A percentile compares a stretch with the other conserved stretches of the same genome.
Evolutionary conservation across 371 early-diverging fungal species (phyloP).

Genomic region (Saksenaea vasiformis): DNA sequence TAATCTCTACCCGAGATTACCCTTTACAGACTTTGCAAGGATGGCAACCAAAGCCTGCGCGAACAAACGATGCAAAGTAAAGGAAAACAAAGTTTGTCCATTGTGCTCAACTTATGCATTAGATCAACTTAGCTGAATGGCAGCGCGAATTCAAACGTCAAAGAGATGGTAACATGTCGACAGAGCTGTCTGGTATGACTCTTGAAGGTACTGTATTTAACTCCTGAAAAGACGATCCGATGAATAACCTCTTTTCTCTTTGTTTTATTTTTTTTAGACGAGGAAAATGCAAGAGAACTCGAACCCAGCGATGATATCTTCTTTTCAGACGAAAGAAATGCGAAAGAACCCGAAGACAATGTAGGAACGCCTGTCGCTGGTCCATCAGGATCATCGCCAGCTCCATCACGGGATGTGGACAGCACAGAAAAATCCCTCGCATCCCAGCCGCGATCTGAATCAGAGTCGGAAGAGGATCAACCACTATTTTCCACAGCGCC

Average conservation of each 20-base stretch:
- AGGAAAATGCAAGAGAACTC: neutral
- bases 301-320: neutral
- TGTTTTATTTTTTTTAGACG: too few species aligned
- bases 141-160: conserved; percentile 30
- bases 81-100: neutral
- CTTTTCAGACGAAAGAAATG: neutral
- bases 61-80: conserved; percentile 27
- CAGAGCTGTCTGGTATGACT: conserved; percentile 15
- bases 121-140: conserved; percentile 18
- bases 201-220: conserved; percentile 3
- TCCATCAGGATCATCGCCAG: neutral
- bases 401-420: neutral
- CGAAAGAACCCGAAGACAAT: neutral
- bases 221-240: neutral
- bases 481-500: neutral
- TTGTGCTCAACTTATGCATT: neutral
- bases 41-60: conserved; percentile 42
- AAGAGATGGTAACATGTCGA: neutral
- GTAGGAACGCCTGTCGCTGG: neutral
- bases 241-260: too few species aligned
- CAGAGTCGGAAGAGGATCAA: neutral
- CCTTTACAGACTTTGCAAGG: conserved; percentile 44
- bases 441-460: neutral
- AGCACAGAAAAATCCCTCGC: neutral
- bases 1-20: conserved; percentile 49